Base-by-base conservation (phyloP, 768 basidiomycete species). In the Leccinum boreale region DNA sequence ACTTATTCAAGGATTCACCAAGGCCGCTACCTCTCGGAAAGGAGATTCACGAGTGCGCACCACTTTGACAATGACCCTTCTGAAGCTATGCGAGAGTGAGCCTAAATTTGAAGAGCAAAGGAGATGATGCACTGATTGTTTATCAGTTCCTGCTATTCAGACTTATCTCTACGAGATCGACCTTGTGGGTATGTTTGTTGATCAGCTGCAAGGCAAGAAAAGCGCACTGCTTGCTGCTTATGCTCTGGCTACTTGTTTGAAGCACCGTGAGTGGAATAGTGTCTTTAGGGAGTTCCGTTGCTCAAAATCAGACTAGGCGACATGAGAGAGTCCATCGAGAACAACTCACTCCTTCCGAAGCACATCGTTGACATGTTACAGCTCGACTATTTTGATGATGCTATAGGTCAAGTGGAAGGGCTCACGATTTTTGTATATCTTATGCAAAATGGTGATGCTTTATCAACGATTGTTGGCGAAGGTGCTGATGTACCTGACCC, bases 341-440 rank as follows among this genome's bases (percentile, higher is more conserved):
- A 50, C 1, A 54, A 57, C 9, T 23, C 45, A 5, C 42, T 35
- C 12, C 45, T 64, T 48, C 24, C 47, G 24, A 48, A 48, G 9
- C 29, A 59, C 12, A 67, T 68, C 2, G 24, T 67, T 11, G 49
- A 47, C 14, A 68, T 68, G 67, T 48, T 64, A n/a, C 56, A 57
- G 17, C 31, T 56, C 6, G 62, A 68, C 53, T 69, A 52, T 47
- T 69, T 68, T 17, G 65, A 68, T 3, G 62, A 68, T 29, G 67
- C 67, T 11, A 55, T 69, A 0, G 67, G 67, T 12, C 50, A 6
- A 23, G 55, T 69, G 1, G 67, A 67, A 50, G 67, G 67, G 11
- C 69, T 67, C 49, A 65, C 69, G 33, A 58, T 68, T 3, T 68
- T 68, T 11, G 49, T 50, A 3, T 53, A 68, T 31, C 51, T 68